phyloP scores from a whole-genome alignment of 345 rosid genomes.

The Draba incana region DNA sequence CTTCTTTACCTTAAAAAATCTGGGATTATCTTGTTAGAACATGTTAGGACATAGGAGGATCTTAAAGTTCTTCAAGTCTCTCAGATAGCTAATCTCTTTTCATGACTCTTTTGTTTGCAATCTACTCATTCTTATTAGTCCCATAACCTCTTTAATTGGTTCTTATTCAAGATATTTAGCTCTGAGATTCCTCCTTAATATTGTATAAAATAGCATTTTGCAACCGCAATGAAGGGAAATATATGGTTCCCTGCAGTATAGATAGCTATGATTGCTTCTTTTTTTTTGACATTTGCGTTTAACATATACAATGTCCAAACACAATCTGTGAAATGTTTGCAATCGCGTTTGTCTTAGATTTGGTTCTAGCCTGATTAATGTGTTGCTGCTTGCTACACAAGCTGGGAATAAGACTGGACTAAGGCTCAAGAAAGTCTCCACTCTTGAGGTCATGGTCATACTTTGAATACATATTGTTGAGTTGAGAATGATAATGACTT shows the following conservation, averaged over 20 bases:
- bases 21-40: slow-evolving; percentile 4
- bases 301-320: not conserved
- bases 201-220: too few species aligned
- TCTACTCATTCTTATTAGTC: not conserved
- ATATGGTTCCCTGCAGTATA: not conserved
- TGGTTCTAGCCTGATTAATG: too few species aligned
- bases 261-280: not conserved
- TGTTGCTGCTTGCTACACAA: not conserved
- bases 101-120: slow-evolving; percentile 18
- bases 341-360: not conserved
- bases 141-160: not conserved
- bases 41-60: not conserved
- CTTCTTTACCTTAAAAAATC: not conserved
- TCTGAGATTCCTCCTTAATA: too few species aligned
- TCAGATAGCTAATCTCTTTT: slow-evolving; percentile 1
- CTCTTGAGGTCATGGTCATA: not conserved
- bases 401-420: slow-evolving; percentile 1
- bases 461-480: not conserved
- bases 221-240: too few species aligned
- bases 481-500: not conserved
- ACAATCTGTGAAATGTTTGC: not conserved
- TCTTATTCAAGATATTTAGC: too few species aligned
- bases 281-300: not conserved
- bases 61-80: not conserved
- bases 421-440: slow-evolving; percentile 12